Evolutionary conservation across 2,329 filamentous ascomycete species (phyloP), one percentile per base, ranked within the genome.

Genomic region (Keithomyces neogunnii): DNA sequence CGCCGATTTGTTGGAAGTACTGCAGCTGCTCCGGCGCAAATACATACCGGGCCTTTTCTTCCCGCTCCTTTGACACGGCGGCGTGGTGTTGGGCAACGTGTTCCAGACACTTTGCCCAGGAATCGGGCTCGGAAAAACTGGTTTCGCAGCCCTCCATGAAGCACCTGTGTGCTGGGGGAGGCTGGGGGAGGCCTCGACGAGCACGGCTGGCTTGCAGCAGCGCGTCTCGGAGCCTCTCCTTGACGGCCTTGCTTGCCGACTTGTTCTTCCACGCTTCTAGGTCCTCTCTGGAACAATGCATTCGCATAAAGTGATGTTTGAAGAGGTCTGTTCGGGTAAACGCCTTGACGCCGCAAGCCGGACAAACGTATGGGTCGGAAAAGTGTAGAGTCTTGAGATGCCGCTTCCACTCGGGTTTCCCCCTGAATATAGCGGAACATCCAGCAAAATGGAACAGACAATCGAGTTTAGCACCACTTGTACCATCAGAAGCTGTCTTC

Each of bases 321-420:
- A 91, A 96, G 8, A 96, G 80, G 62, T 96, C 91, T 65, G 95
- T 95, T 61, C 91, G 86, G 68, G 95, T 95, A 73, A 96, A 96
- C 30, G 69, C 62, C 13, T 64, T 67, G 63, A 82, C 85, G 6
- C 67, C 62, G 54, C 81, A 85, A 33, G 86, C 73, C 57, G 84
- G 78, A 70, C 91, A 97, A 52, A 85, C 75, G 81, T 85, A 96
- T 68, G 84, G 87, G 44, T 78, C 72, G 3, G 88, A 73, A 50
- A 84, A 73, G 63, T 97, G 92, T 63, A 95, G 87, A 0, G 86
- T 87, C 33, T 75, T 72, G 60, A 92, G 82, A 63, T 97, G 92
- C 0, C 92, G 82, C 67, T 96, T 96, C 92, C 92, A 96, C 66
- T 96, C 91, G 64, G 96, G 96, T 71, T 95, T 96, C 58, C 78